Evolutionary conservation across 106 monocot genomes (phyloP), one percentile per base, ranked within the genome.

Genomic region (Posidonia australis): DNA sequence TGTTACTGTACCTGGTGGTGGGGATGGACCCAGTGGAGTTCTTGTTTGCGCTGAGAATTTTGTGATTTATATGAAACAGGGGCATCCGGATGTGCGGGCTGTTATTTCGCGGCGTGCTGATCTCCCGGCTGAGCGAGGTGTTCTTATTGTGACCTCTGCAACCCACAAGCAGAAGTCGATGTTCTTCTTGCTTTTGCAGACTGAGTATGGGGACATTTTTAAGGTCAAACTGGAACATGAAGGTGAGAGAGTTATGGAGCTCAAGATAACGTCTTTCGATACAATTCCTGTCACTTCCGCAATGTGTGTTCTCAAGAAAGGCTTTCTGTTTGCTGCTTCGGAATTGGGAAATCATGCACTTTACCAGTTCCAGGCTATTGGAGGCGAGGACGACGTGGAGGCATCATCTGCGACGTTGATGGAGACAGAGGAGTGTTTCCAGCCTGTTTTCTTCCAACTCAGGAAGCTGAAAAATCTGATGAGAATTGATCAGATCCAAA

Each of bases 371-470:
- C 85, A 77, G 77, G 82, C 84, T 17, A 96, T 96, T 62, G 96
- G 96, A 1, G 86, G 86, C 9, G 90, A 79, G n/a, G 90, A 82
- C 10, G 96, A 96, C 60, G 90, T 96, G n/a, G 96, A 96, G 74
- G 86, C 96, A 1, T 96, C 96, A 0, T 96, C 96, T 0, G 74
- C 77, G 0, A 96, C 82, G 1, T 43, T 96, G 46, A 96, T 90
- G 90, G 96, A 96, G 69, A 96, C 86, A 9, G 96, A 96, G n/a
- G 96, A 96, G 69, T 90, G 90, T 0, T 96, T 96, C 57, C 90
- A 90, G 70, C 96, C 96, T 1, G 90, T 96, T 5, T 96, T 90
- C 68, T 96, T 96, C 74, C 84, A 96, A 63, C 96, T 90, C 0
- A 72, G 90, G 19, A 81, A 80, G 5, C 54, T 96, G 62, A 96